Evolutionary conservation across 148 eudicot species (phyloP).

Genomic region (Silene uniflora): DNA sequence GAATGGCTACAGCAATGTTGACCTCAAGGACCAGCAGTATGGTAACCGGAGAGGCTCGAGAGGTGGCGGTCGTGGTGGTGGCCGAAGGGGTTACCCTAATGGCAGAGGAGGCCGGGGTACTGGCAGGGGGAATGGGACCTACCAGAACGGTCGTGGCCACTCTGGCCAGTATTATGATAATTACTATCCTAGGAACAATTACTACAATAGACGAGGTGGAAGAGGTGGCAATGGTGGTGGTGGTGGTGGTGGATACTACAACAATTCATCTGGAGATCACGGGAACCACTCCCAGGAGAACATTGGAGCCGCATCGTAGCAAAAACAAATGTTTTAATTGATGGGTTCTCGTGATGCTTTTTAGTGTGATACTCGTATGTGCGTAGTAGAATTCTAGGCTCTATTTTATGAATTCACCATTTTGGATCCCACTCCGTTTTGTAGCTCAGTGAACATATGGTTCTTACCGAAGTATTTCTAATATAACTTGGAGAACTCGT

Average conservation of each 20-base stretch:
- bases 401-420: conserved; percentile 20
- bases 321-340: not conserved
- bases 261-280: conserved; percentile 37
- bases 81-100: conserved; percentile 62
- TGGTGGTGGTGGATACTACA: conserved; percentile 30
- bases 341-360: conserved; percentile 19
- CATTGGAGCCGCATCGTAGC: conserved; percentile 31
- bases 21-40: conserved; percentile 42
- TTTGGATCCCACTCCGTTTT: conserved; percentile 19
- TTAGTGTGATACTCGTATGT: not conserved
- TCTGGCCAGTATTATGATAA: conserved; percentile 60
- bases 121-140: conserved; percentile 53
- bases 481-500: conserved; percentile 21
- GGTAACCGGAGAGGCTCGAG: conserved; percentile 41
- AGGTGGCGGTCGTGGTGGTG: conserved; percentile 47
- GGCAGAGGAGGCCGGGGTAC: conserved; percentile 75
- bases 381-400: conserved; percentile 10
- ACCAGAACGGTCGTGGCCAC: conserved; percentile 74
- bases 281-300: conserved; percentile 32
- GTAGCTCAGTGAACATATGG: conserved; percentile 22
- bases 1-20: conserved; percentile 27
- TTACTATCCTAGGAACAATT: conserved; percentile 50
- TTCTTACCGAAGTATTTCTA: conserved; percentile 20
- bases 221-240: conserved; percentile 7
- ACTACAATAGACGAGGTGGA: conserved; percentile 39